Evolutionary conservation across 306 rosid species (phyloP), one percentile per base, ranked within the genome.

Genomic region (Erythrophleum fordii): DNA sequence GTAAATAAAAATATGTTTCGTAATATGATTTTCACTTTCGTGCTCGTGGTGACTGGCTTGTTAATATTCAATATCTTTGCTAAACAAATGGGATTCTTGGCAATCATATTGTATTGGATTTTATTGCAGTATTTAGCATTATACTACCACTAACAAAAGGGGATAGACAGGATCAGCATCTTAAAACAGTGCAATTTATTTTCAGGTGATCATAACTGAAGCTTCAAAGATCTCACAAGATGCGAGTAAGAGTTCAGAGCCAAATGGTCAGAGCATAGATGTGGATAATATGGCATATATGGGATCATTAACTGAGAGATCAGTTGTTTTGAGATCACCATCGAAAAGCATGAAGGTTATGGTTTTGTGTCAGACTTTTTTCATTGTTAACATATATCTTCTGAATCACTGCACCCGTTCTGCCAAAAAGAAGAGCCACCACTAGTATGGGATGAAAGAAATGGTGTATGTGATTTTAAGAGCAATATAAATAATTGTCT

Each of bases 261-360:
- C 62, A 77, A 51, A 66, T 74, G 74, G 59, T 52, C 71, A 79
- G 17, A 69, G 83, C 62, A 62, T 55, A 70, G 94, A 89, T 49
- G 88, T 85, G 46, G 97, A 91, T 60, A 83, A 23, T 69, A 17
- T 70, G 20, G 44, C 78, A 76, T 81, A 34, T 34, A 81, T 69
- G 62, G 81, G 82, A 81, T 78, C 90, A 22, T 69, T 82, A 74
- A 44, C 71, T 17, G 97, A 94, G 76, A 86, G 90, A 82, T 84
- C 91, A 35, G 69, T 82, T 81, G 84, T 83, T 82, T 74, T 84
- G 61, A 90, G 86, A 87, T 91, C 98, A 72, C 92, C 96, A 29
- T 89, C 95, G 7, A 94, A 83, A 92, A 89, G 86, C 82, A 61
- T 73, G 81, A 90, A 88, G 97, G 98, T 92, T 83, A 72, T 66